These are phyloP conservation scores for Malus sieversii DNA, from an alignment of 306 rosid species.

Conservation along the genomic window DNA sequence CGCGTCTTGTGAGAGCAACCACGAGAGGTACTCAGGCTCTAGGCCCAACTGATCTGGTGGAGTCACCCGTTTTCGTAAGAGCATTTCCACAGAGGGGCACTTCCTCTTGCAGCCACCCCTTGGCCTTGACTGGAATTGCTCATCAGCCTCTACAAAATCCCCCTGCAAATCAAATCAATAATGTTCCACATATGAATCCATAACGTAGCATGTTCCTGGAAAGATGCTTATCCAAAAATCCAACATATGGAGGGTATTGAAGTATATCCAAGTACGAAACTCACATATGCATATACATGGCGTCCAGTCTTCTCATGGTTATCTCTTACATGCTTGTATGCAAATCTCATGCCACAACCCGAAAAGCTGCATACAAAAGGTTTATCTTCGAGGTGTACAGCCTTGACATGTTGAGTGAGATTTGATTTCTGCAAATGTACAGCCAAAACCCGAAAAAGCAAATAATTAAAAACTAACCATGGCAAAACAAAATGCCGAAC, in stretches of 20 bases:
- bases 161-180: slow-evolving; percentile 40
- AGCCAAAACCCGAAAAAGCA: neutral
- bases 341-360: slow-evolving; percentile 80
- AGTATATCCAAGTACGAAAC: slow-evolving; percentile 7
- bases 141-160: slow-evolving; percentile 69
- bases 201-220: neutral
- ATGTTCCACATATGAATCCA: neutral
- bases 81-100: slow-evolving; percentile 59
- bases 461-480: neutral
- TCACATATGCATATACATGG: slow-evolving; percentile 57
- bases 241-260: neutral
- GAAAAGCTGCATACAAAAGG: slow-evolving; percentile 62
- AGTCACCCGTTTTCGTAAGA: slow-evolving; percentile 64
- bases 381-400: slow-evolving; percentile 50
- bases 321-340: slow-evolving; percentile 86
- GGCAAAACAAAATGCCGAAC: neutral
- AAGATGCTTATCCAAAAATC: neutral
- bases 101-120: slow-evolving; percentile 77
- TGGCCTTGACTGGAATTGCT: slow-evolving; percentile 59
- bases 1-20: slow-evolving; percentile 21
- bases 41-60: slow-evolving; percentile 43
- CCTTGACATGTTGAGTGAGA: slow-evolving; percentile 64
- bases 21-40: slow-evolving; percentile 9
- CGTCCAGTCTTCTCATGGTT: slow-evolving; percentile 57
- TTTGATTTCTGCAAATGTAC: slow-evolving; percentile 55